Percentiles rank a stretch among this genome's conserved stretches.
Evolutionary conservation across 345 rosid species (phyloP).

Genomic region (Anacardium occidentale): DNA sequence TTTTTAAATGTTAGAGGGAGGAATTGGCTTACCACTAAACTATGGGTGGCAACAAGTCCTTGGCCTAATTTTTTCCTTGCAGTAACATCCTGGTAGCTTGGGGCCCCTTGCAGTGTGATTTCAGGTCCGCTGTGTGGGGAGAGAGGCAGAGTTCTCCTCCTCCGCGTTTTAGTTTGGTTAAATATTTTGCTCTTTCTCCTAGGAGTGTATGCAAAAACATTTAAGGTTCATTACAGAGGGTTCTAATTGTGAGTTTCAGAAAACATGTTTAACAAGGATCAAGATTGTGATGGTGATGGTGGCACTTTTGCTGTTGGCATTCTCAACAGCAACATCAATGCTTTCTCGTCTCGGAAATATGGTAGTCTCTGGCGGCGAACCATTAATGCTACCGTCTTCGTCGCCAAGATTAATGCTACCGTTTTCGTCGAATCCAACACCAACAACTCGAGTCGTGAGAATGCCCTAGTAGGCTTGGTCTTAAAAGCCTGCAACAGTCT

Average conservation of each 20-base stretch:
- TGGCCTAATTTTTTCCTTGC: too few species aligned
- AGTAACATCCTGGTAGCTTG: background rate
- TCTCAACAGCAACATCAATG: background rate
- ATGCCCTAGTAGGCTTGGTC: background rate
- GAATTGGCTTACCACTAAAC: too few species aligned
- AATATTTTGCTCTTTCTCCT: too few species aligned
- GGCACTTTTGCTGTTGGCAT: background rate
- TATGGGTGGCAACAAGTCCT: too few species aligned
- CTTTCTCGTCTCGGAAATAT: constrained; percentile 7
- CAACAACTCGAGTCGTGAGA: background rate
- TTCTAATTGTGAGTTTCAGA: background rate
- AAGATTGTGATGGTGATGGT: background rate
- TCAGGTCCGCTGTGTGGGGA: background rate
- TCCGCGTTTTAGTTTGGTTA: too few species aligned
- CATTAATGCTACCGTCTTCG: constrained; percentile 1
- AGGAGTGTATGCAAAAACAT: too few species aligned
- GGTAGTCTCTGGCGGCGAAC: constrained; percentile 20
- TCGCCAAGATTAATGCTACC: constrained; percentile 8
- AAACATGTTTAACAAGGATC: background rate
- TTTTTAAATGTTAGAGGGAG: too few species aligned
- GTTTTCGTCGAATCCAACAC: constrained; percentile 10
- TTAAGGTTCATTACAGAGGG: background rate
- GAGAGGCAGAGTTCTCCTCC: background rate
- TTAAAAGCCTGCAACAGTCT: constrained; percentile 6
- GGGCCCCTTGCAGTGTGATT: background rate